phyloP scores from a whole-genome alignment of 1,139 yeast genomes.

The Geotrichum candidum region DNA sequence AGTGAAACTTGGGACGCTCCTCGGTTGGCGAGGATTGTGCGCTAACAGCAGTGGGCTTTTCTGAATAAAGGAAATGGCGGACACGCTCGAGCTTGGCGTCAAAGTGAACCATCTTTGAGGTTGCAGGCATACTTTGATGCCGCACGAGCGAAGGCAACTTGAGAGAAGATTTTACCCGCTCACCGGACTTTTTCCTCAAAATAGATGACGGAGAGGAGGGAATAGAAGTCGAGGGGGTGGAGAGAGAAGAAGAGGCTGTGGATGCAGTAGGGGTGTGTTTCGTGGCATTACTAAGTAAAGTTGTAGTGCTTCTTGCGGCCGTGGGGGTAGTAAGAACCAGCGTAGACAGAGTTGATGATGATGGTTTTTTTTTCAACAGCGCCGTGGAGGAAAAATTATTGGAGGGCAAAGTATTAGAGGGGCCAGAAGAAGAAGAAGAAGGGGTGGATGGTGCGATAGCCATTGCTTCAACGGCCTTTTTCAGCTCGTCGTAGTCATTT shows the following conservation, averaged over 20 bases:
- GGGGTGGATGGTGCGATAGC: background rate
- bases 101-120: conserved; percentile 76
- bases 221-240: background rate
- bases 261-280: background rate
- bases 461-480: conserved; percentile 14
- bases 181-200: conserved; percentile 73
- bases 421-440: background rate
- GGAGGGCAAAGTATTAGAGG: background rate
- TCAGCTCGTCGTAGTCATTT: conserved; percentile 10
- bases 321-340: conserved; percentile 11
- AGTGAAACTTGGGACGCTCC: conserved; percentile 28
- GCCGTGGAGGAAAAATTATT: background rate
- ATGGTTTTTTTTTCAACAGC: background rate
- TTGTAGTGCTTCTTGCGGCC: conserved; percentile 7
- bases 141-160: conserved; percentile 48
- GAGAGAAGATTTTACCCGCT: conserved; percentile 67
- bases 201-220: conserved; percentile 29
- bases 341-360: conserved; percentile 11
- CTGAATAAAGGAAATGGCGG: conserved; percentile 63
- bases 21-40: conserved; percentile 52
- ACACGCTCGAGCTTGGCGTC: conserved; percentile 61
- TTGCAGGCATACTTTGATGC: conserved; percentile 63
- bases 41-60: conserved; percentile 69
- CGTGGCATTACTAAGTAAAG: conserved; percentile 6
- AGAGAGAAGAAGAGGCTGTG: background rate